Conservation (phyloP, 345 rosid species). For the Cochlearia excelsa region DNA sequence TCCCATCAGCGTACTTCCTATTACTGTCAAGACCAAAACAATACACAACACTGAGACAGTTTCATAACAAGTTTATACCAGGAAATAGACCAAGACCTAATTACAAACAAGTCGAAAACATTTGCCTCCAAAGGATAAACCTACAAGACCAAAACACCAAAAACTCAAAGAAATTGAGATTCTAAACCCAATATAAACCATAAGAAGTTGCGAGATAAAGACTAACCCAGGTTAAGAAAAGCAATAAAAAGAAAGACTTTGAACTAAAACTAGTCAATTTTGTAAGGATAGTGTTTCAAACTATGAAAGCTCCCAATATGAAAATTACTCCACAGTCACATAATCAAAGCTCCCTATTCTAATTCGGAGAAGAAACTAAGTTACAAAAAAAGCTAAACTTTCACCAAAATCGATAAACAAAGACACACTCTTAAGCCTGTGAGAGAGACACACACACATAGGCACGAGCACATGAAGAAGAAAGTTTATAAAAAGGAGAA, state of each 20-base stretch:
- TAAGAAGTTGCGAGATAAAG: neutral
- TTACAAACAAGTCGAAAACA: neutral
- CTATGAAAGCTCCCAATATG: neutral
- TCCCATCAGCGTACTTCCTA: slow-evolving; percentile 38
- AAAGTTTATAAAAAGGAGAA: neutral
- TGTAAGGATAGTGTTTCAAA: neutral
- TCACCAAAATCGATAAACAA: neutral
- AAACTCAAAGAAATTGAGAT: neutral
- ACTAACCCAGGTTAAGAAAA: neutral
- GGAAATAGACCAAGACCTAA: slow-evolving; percentile 8
- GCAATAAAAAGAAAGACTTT: neutral
- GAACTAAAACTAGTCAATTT: neutral
- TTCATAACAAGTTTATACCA: neutral
- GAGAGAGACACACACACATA: neutral
- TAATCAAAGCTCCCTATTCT: neutral
- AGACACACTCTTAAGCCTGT: too few relatives aligned
- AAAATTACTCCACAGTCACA: neutral
- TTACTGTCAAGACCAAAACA: slow-evolving; percentile 27
- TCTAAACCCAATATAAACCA: neutral
- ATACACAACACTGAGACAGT: neutral
- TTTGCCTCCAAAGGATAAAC: neutral
- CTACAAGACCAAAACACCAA: too few relatives aligned
- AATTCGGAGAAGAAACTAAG: neutral
- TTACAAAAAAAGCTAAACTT: neutral
- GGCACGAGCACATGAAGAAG: too few relatives aligned